Conservation (phyloP, 805 yeast genomes). For the Wickerhamiella cacticola region DNA sequence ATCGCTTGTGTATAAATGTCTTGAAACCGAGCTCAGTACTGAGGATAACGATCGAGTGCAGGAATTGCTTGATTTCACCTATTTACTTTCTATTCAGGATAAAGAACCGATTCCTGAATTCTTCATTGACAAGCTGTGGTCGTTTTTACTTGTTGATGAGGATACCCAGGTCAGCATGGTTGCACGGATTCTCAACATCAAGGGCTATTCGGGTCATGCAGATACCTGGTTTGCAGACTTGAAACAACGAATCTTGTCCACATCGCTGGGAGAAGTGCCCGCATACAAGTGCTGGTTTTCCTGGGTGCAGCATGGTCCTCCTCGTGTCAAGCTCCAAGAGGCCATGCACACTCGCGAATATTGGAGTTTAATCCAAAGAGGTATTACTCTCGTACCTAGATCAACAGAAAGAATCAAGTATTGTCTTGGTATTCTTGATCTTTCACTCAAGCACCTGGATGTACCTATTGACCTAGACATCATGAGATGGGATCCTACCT, state of each 20-base stretch:
- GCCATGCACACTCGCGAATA: slow-evolving; percentile 26
- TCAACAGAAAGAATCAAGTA: slow-evolving; percentile 58
- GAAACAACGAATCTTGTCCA: background rate
- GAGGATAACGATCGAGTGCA: background rate
- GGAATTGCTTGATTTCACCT: background rate
- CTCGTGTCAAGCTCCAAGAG: background rate
- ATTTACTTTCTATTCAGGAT: background rate
- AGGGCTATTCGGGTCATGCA: background rate
- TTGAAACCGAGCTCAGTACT: background rate
- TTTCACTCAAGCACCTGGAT: slow-evolving; percentile 38
- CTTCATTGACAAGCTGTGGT: background rate
- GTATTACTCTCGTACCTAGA: slow-evolving; percentile 37
- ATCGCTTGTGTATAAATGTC: background rate
- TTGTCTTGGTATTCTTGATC: slow-evolving; percentile 50
- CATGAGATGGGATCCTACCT: slow-evolving; percentile 34
- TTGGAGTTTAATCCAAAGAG: slow-evolving; percentile 48
- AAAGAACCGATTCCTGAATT: background rate
- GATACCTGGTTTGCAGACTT: background rate
- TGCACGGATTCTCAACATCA: background rate
- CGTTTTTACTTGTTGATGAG: background rate
- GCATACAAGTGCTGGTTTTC: slow-evolving; percentile 9
- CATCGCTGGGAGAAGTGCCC: background rate
- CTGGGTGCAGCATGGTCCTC: slow-evolving; percentile 3
- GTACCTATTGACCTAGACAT: slow-evolving; percentile 29
- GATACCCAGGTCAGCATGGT: background rate